These are phyloP conservation scores for Eucalyptus marginata DNA, from an alignment of 345 rosid genomes.

Conservation along the genomic window DNA sequence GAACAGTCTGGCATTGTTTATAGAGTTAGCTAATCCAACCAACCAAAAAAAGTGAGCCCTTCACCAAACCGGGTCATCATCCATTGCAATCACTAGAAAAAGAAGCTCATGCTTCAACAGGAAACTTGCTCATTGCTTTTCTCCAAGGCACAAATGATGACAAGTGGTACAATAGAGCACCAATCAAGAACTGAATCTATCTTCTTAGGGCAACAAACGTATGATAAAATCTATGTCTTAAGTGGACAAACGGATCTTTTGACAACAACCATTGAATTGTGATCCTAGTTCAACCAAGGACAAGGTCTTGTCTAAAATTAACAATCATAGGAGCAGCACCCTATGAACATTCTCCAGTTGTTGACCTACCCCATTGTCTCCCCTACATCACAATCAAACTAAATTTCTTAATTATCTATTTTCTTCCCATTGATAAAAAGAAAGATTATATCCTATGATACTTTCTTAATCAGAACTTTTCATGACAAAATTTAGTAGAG, in stretches of 20 bases:
- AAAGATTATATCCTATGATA: not conserved
- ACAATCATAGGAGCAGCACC: not conserved
- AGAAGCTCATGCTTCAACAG: not conserved
- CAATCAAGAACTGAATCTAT: not conserved
- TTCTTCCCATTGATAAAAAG: not conserved
- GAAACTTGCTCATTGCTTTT: not conserved
- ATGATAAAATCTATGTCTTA: not conserved
- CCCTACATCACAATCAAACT: not conserved
- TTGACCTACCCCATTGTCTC: not conserved
- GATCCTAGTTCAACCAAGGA: not conserved
- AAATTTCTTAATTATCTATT: not conserved
- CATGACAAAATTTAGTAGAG: not conserved
- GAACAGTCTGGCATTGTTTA: not conserved
- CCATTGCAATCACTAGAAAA: not conserved
- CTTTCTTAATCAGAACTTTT: not conserved
- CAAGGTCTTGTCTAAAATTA: not conserved
- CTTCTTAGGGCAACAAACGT: not conserved
- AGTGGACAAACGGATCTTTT: not conserved
- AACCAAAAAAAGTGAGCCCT: not conserved
- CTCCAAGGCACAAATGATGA: not conserved
- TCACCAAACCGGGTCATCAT: not conserved
- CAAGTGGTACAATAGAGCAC: not conserved
- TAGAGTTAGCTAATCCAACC: not conserved
- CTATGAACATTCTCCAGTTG: not conserved
- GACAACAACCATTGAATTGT: not conserved